Evolutionary conservation across 1,284 basidiomycete species (phyloP).

Genomic region (Phellinidium pouzarii): DNA sequence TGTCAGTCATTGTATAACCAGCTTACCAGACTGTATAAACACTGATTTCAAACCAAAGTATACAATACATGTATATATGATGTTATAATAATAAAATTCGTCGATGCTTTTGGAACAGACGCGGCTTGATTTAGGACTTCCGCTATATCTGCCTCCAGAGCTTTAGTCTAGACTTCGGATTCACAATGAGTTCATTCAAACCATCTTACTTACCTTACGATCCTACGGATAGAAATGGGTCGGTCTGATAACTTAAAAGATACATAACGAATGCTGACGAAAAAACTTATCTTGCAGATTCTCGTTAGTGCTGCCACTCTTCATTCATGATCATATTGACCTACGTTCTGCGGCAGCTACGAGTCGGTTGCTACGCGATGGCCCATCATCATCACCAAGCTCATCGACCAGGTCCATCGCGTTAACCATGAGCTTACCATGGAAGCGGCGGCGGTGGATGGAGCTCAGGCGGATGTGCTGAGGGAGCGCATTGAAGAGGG

Average conservation of each 20-base stretch:
- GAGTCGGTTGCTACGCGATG: slow-evolving; percentile 64
- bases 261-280: background rate
- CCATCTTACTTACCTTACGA: slow-evolving; percentile 58
- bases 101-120: too few relatives aligned
- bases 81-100: too few relatives aligned
- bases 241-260: slow-evolving; percentile 19
- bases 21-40: too few relatives aligned
- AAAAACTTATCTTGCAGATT: slow-evolving; percentile 34
- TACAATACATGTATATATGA: too few relatives aligned
- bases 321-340: slow-evolving; percentile 23
- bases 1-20: too few relatives aligned
- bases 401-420: slow-evolving; percentile 68
- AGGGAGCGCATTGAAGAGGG: slow-evolving; percentile 59
- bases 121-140: too few relatives aligned
- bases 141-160: too few relatives aligned
- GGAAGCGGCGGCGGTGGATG: slow-evolving; percentile 17
- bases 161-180: background rate
- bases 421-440: slow-evolving; percentile 46
- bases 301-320: slow-evolving; percentile 36
- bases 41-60: too few relatives aligned
- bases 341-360: slow-evolving; percentile 45
- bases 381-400: slow-evolving; percentile 83
- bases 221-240: slow-evolving; percentile 58
- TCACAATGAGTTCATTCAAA: slow-evolving; percentile 30
- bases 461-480: slow-evolving; percentile 17